These are phyloP conservation scores for Ulota crispa DNA, from an alignment of 225 moss, liverwort and hornwort species.

Conservation along the genomic window DNA sequence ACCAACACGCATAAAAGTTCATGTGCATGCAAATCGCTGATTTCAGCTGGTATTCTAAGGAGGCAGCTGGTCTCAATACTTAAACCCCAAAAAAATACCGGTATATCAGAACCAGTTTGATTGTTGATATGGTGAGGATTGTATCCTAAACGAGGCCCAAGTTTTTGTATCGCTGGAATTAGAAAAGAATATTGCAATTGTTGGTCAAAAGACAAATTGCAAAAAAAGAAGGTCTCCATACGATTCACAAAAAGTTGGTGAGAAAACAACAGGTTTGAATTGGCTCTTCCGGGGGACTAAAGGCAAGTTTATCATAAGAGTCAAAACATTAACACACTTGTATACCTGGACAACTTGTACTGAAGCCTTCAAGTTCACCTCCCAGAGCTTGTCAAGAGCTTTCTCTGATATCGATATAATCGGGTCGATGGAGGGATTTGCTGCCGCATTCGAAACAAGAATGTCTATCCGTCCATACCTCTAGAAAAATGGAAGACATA, in stretches of 20 bases:
- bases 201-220: background rate
- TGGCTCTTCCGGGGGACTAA: background rate
- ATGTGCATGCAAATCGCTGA: slow-evolving; percentile 2
- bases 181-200: background rate
- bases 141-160: background rate
- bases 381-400: slow-evolving; percentile 88
- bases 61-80: background rate
- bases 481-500: slow-evolving; percentile 33
- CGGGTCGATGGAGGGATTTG: slow-evolving; percentile 65
- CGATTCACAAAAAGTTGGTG: background rate
- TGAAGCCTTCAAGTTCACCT: slow-evolving; percentile 86
- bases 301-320: background rate
- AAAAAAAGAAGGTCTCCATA: background rate
- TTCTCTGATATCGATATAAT: slow-evolving; percentile 62
- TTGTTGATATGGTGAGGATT: background rate
- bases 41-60: slow-evolving; percentile 16
- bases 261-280: background rate
- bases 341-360: slow-evolving; percentile 85
- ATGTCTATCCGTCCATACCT: slow-evolving; percentile 91
- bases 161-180: background rate
- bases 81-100: background rate
- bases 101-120: background rate
- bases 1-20: background rate
- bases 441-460: slow-evolving; percentile 93
- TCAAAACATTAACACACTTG: background rate